phyloP scores from a whole-genome alignment of 1,284 basidiomycete species.

The Peniophora sp. region DNA sequence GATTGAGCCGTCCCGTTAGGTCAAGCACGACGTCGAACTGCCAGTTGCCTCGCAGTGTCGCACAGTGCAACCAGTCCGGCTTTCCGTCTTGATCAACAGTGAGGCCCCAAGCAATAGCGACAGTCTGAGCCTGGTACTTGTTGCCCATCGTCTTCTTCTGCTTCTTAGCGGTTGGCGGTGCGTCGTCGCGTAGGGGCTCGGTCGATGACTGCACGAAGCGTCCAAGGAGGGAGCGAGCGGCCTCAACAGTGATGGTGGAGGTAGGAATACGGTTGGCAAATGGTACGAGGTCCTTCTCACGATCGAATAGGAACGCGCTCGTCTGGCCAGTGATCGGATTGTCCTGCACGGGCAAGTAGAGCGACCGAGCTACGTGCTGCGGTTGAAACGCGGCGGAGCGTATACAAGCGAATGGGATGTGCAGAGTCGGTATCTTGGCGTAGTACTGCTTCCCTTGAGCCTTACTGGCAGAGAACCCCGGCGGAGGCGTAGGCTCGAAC shows the following conservation, averaged over 20 bases:
- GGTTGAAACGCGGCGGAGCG: conserved; percentile 5
- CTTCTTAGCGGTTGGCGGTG: conserved; percentile 1
- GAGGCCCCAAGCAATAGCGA: conserved; percentile 7
- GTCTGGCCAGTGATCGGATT: not conserved
- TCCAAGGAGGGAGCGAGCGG: conserved; percentile 7
- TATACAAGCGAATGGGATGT: conserved; percentile 5
- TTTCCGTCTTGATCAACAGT: not conserved
- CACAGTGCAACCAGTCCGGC: not conserved
- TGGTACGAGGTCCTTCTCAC: not conserved
- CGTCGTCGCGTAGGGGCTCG: conserved; percentile 2
- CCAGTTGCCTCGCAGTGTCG: not conserved
- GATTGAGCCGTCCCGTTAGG: not conserved
- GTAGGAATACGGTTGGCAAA: conserved; percentile 2
- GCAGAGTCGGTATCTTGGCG: conserved; percentile 6
- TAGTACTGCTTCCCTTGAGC: conserved; percentile 2
- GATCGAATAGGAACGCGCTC: not conserved
- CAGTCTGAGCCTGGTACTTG: conserved; percentile 1
- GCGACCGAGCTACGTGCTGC: conserved; percentile 3
- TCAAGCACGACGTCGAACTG: not conserved
- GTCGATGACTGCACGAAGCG: conserved; percentile 9
- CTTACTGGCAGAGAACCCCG: not conserved
- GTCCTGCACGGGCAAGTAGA: conserved; percentile 8
- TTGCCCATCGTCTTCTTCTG: conserved; percentile 5
- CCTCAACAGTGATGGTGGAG: not conserved
- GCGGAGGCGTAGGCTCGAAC: conserved; percentile 8